These are phyloP conservation scores for Berberis thunbergii DNA, from an alignment of 164 flowering plant species.

Conservation along the genomic window DNA sequence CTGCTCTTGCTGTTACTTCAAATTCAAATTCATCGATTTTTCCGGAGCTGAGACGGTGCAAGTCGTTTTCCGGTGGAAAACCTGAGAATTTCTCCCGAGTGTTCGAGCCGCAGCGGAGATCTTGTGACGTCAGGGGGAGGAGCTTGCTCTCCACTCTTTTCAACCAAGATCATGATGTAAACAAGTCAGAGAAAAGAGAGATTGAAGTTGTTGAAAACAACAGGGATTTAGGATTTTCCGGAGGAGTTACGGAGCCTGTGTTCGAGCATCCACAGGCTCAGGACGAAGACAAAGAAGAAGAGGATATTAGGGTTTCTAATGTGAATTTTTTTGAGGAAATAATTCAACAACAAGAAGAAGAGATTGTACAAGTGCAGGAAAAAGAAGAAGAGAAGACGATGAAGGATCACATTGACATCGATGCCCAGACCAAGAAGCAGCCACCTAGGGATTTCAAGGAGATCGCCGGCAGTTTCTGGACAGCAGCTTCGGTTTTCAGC, in stretches of 20 bases:
- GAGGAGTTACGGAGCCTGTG: conserved; percentile 25
- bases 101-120: conserved; percentile 71
- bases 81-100: conserved; percentile 48
- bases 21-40: conserved; percentile 11
- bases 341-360: conserved; percentile 5
- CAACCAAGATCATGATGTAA: conserved; percentile 43
- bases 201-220: conserved; percentile 13
- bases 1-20: conserved; percentile 3
- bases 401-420: conserved; percentile 87
- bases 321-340: conserved; percentile 4
- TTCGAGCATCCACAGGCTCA: background rate
- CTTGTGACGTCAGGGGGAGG: conserved; percentile 79
- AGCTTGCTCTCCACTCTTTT: conserved; percentile 56
- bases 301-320: conserved; percentile 7
- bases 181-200: conserved; percentile 20
- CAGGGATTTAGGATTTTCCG: conserved; percentile 28
- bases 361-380: conserved; percentile 4
- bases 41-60: conserved; percentile 71
- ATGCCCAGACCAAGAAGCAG: conserved; percentile 44
- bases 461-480: conserved; percentile 62
- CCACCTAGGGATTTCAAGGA: conserved; percentile 48
- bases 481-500: conserved; percentile 76
- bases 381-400: conserved; percentile 60
- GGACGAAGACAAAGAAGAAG: conserved; percentile 7
- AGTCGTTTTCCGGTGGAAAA: conserved; percentile 61